These are phyloP conservation scores for Tolypocladium sp. DNA, from an alignment of 2,329 filamentous ascomycete species.

Conservation along the genomic window DNA sequence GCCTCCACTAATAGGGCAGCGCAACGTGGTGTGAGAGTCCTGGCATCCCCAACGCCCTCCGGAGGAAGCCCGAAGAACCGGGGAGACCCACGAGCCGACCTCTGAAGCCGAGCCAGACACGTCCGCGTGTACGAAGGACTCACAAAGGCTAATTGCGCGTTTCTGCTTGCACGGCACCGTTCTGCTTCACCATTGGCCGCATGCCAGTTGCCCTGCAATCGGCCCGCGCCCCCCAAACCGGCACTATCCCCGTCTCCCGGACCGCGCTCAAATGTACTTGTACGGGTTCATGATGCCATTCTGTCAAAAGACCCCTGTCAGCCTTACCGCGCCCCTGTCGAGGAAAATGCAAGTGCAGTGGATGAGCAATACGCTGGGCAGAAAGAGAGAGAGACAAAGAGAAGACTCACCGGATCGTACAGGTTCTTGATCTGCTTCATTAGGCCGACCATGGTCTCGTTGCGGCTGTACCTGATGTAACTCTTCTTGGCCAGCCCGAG, in stretches of 20 bases:
- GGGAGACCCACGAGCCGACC: not conserved
- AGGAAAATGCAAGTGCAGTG: not conserved
- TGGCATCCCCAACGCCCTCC: not conserved
- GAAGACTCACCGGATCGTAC: constrained; percentile 76
- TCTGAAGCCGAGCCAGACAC: not conserved
- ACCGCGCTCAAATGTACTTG: constrained; percentile 66
- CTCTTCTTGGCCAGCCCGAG: constrained; percentile 92
- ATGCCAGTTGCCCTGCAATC: not conserved
- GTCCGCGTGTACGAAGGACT: not conserved
- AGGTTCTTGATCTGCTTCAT: constrained; percentile 95
- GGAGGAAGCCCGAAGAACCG: not conserved
- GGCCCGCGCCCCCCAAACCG: not conserved
- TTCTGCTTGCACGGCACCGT: not conserved
- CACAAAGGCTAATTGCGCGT: not conserved
- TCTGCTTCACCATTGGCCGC: not conserved
- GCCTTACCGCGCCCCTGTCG: constrained; percentile 7
- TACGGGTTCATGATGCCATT: constrained; percentile 99
- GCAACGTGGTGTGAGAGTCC: not conserved
- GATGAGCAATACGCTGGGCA: not conserved
- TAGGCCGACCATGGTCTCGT: constrained; percentile 73
- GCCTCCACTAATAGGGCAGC: not conserved
- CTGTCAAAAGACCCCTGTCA: constrained; percentile 34
- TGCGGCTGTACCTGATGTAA: constrained; percentile 87
- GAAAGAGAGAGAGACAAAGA: constrained; percentile 3
- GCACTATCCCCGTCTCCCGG: not conserved